Conservation (phyloP, 495 filamentous ascomycete species). For the Apodospora peruviana region DNA sequence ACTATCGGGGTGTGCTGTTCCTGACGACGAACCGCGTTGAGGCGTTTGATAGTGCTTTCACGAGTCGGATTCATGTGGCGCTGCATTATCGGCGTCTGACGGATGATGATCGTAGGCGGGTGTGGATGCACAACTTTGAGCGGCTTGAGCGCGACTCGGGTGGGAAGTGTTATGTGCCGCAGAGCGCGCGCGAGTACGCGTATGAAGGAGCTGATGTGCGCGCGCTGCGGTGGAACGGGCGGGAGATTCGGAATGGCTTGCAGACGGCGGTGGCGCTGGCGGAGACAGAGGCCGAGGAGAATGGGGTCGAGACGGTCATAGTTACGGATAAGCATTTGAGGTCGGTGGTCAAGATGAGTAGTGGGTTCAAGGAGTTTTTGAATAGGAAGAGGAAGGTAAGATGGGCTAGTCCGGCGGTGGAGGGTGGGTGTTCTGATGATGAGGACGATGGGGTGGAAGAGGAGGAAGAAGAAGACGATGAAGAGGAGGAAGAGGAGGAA, state of each 20-base stretch:
- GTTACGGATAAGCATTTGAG: slow-evolving; percentile 30
- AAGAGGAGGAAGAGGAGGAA: background rate
- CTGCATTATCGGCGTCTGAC: slow-evolving; percentile 32
- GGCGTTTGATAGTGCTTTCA: slow-evolving; percentile 38
- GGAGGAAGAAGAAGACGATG: background rate
- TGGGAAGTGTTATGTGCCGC: slow-evolving; percentile 24
- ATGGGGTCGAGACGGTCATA: slow-evolving; percentile 19
- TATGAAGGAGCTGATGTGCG: slow-evolving; percentile 23
- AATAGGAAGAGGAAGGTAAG: background rate
- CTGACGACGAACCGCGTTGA: slow-evolving; percentile 41
- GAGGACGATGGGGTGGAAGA: background rate
- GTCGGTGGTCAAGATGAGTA: slow-evolving; percentile 34
- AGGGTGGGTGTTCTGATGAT: no score
- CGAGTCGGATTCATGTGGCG: slow-evolving; percentile 37
- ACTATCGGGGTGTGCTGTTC: slow-evolving; percentile 37
- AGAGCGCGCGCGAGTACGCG: slow-evolving; percentile 23
- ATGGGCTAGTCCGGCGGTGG: no score
- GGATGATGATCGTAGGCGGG: slow-evolving; percentile 28
- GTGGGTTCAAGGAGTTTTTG: slow-evolving; percentile 33
- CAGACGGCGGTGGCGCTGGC: slow-evolving; percentile 41
- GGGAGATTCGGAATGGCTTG: slow-evolving; percentile 38
- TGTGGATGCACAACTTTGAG: slow-evolving; percentile 38
- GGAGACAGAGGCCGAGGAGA: slow-evolving; percentile 34
- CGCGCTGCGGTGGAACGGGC: slow-evolving; percentile 30
- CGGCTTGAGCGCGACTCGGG: slow-evolving; percentile 29